phyloP scores from a whole-genome alignment of 768 basidiomycete genomes.

The Boletus tylopilopsis region DNA sequence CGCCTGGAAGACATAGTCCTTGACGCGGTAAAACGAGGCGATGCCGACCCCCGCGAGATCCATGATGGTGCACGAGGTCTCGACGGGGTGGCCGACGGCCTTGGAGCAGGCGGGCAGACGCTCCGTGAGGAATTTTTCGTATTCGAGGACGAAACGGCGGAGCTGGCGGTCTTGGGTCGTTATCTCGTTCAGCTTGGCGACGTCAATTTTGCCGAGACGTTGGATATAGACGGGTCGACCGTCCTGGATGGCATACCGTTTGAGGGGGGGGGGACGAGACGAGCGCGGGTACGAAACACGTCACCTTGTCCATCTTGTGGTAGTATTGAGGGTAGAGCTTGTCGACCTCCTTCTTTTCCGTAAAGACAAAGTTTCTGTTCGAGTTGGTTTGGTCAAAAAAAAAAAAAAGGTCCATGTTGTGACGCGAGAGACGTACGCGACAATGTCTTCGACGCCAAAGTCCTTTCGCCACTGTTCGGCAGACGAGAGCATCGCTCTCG shows the following conservation, averaged over 20 bases:
- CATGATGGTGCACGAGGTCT: conserved; percentile 97
- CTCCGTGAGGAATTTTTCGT: conserved; percentile 80
- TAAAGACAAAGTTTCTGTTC: conserved; percentile 78
- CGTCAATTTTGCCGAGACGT: conserved; percentile 85
- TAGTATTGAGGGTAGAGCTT: conserved; percentile 96
- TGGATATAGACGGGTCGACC: conserved; percentile 96
- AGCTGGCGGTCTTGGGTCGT: conserved; percentile 89
- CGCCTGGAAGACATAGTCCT: conserved; percentile 82
- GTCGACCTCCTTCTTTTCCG: conserved; percentile 77
- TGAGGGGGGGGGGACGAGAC: neutral
- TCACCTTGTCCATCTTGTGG: conserved; percentile 93
- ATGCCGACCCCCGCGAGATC: conserved; percentile 75
- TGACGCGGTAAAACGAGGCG: conserved; percentile 83
- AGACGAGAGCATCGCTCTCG: conserved; percentile 79
- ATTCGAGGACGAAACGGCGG: conserved; percentile 85
- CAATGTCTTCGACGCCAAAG: conserved; percentile 74
- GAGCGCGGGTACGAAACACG: neutral
- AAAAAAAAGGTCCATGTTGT: neutral
- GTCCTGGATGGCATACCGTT: conserved; percentile 57
- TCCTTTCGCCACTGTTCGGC: conserved; percentile 90
- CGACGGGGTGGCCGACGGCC: conserved; percentile 79
- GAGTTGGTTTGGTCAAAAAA: neutral
- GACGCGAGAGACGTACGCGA: conserved; percentile 43
- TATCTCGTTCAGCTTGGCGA: conserved; percentile 72
- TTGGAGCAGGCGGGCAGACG: conserved; percentile 79